A percentile compares a stretch with the other conserved stretches of the same genome.
Conservation (phyloP, 164 flowering plant genomes). For the Kalanchoe fedtschenkoi region DNA sequence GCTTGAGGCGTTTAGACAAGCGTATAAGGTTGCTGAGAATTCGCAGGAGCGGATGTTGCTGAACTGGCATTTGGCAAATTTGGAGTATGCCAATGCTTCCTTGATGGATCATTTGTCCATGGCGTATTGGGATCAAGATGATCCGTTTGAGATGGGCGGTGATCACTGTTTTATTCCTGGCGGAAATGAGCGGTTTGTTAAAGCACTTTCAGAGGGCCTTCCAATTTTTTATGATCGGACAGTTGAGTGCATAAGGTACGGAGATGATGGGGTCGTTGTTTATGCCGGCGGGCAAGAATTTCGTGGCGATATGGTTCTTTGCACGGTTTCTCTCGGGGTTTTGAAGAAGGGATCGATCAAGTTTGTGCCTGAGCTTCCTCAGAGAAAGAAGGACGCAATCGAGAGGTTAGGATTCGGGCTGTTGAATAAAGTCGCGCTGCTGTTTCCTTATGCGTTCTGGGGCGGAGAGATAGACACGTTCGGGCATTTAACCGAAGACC, state of each 20-base stretch:
- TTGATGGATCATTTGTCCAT: slow-evolving; percentile 69
- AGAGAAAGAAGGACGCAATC: slow-evolving; percentile 74
- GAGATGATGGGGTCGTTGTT: slow-evolving; percentile 72
- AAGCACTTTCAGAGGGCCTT: slow-evolving; percentile 68
- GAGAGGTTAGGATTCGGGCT: slow-evolving; percentile 80
- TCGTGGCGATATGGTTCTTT: slow-evolving; percentile 76
- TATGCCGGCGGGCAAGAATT: slow-evolving; percentile 68
- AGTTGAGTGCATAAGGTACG: slow-evolving; percentile 66
- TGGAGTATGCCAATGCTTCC: slow-evolving; percentile 93
- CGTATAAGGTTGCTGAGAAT: slow-evolving; percentile 58
- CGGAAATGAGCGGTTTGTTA: slow-evolving; percentile 76
- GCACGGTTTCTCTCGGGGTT: slow-evolving; percentile 94
- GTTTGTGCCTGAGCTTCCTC: slow-evolving; percentile 86
- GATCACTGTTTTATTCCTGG: slow-evolving; percentile 98
- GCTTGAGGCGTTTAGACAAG: slow-evolving; percentile 69
- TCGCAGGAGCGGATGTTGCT: slow-evolving; percentile 69
- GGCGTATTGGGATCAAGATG: slow-evolving; percentile 99
- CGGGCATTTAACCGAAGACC: slow-evolving; percentile 79
- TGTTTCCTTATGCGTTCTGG: slow-evolving; percentile 93
- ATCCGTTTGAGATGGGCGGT: slow-evolving; percentile 98
- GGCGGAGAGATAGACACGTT: slow-evolving; percentile 95
- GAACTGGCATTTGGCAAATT: slow-evolving; percentile 94
- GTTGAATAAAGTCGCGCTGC: slow-evolving; percentile 83
- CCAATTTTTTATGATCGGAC: slow-evolving; percentile 60
- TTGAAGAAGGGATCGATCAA: slow-evolving; percentile 67